These are phyloP conservation scores for Iris macrosiphon DNA, from an alignment of 106 monocot species.

Conservation along the genomic window DNA sequence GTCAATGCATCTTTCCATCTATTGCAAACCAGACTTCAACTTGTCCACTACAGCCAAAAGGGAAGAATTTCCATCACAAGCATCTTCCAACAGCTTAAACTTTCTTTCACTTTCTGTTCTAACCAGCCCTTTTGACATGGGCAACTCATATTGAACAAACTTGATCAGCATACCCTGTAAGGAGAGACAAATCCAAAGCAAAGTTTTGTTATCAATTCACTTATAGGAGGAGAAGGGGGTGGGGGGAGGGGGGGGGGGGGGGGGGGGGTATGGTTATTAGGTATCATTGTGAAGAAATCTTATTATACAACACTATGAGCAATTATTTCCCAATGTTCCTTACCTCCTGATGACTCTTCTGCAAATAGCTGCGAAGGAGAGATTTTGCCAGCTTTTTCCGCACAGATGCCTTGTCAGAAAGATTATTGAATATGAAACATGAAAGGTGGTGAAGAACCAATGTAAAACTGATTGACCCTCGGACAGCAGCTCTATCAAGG, in stretches of 20 bases:
- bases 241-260: too few species aligned
- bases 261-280: too few species aligned
- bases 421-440: slow-evolving; percentile 47
- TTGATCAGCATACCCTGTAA: slow-evolving; percentile 55
- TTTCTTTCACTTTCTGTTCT: slow-evolving; percentile 30
- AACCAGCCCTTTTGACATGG: slow-evolving; percentile 11
- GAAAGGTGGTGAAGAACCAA: slow-evolving; percentile 79
- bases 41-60: slow-evolving; percentile 57
- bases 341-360: slow-evolving; percentile 60
- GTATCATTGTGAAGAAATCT: too few species aligned
- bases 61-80: slow-evolving; percentile 73
- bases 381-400: slow-evolving; percentile 65
- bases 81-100: slow-evolving; percentile 48
- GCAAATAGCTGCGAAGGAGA: slow-evolving; percentile 62
- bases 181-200: slow-evolving; percentile 4
- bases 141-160: slow-evolving; percentile 40
- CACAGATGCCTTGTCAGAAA: slow-evolving; percentile 26
- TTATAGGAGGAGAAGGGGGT: too few species aligned
- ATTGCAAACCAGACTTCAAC: slow-evolving; percentile 25
- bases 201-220: background rate
- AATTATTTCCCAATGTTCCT: background rate
- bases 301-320: background rate
- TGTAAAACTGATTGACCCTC: slow-evolving; percentile 52
- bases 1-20: too few species aligned
- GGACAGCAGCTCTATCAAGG: slow-evolving; percentile 61